A percentile compares a stretch with the other conserved stretches of the same genome.
Conservation (phyloP, 2,329 filamentous ascomycete genomes). For the Pseudocercospora vitis region DNA sequence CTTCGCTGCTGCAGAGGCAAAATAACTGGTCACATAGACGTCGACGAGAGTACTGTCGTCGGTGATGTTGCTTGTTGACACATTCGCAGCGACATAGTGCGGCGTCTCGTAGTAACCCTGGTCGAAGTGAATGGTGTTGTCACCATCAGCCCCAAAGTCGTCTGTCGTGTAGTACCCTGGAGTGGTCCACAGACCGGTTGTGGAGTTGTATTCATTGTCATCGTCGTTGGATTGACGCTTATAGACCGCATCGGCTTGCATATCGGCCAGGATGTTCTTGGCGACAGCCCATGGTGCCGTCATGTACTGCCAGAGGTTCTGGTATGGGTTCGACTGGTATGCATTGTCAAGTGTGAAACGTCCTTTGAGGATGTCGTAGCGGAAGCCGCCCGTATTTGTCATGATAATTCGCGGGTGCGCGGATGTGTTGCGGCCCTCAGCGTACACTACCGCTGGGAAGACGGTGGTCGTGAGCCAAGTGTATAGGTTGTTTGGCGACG, state of each 20-base stretch:
- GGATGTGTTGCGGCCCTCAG: slow-evolving; percentile 46
- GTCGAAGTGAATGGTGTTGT: slow-evolving; percentile 54
- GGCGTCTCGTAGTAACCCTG: slow-evolving; percentile 19
- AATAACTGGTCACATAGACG: slow-evolving; percentile 26
- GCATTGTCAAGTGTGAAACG: slow-evolving; percentile 58
- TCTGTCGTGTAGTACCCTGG: slow-evolving; percentile 58
- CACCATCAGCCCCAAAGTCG: slow-evolving; percentile 58
- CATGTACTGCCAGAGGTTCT: slow-evolving; percentile 55
- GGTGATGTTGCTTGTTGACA: slow-evolving; percentile 22
- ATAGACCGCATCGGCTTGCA: slow-evolving; percentile 31
- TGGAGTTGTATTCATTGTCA: slow-evolving; percentile 15
- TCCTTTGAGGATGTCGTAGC: slow-evolving; percentile 63
- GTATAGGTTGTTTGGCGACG: slow-evolving; percentile 24
- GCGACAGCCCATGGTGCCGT: slow-evolving; percentile 26
- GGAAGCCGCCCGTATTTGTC: slow-evolving; percentile 61
- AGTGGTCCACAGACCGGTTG: slow-evolving; percentile 29
- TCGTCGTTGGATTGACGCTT: slow-evolving; percentile 18
- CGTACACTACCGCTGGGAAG: slow-evolving; percentile 52
- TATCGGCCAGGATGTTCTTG: slow-evolving; percentile 25
- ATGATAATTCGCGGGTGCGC: slow-evolving; percentile 57
- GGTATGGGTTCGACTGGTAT: slow-evolving; percentile 59
- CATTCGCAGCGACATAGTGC: slow-evolving; percentile 26
- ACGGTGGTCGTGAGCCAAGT: slow-evolving; percentile 23
- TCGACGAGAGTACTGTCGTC: slow-evolving; percentile 25
- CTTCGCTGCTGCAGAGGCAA: slow-evolving; percentile 20